Percentiles rank a stretch among this genome's conserved stretches.
These are phyloP conservation scores for Fusarium metavorans DNA, from an alignment of 2,329 filamentous ascomycete genomes.

Conservation along the genomic window DNA sequence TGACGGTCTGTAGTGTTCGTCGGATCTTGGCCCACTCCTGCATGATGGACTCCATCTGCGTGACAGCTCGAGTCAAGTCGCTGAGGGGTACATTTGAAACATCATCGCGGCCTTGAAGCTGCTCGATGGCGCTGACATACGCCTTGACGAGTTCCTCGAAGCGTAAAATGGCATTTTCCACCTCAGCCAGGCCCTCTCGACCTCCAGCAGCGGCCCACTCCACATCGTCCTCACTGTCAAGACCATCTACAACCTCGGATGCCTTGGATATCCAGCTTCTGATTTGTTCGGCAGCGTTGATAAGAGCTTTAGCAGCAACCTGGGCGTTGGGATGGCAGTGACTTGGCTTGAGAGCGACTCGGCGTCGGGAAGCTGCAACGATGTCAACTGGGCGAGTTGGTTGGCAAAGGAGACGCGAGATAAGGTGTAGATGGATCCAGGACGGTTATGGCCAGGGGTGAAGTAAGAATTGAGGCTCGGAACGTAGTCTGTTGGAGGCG, in stretches of 20 bases:
- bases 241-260: constrained; percentile 84
- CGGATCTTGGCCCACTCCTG: constrained; percentile 88
- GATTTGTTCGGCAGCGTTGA: constrained; percentile 92
- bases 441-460: constrained; percentile 73
- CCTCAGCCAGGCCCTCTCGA: constrained; percentile 80
- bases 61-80: constrained; percentile 80
- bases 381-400: constrained; percentile 91
- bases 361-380: constrained; percentile 88
- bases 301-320: constrained; percentile 84
- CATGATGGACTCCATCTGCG: constrained; percentile 90
- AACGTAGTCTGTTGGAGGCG: constrained; percentile 57
- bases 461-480: constrained; percentile 72
- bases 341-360: constrained; percentile 86
- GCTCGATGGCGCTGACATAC: constrained; percentile 94
- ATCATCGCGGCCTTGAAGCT: constrained; percentile 83
- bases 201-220: constrained; percentile 96
- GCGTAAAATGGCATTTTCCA: constrained; percentile 79
- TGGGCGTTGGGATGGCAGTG: constrained; percentile 84
- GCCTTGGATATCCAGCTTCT: constrained; percentile 94
- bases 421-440: constrained; percentile 93
- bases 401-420: constrained; percentile 93
- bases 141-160: constrained; percentile 93
- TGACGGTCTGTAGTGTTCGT: constrained; percentile 80
- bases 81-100: constrained; percentile 77
- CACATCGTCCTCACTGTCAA: constrained; percentile 96